Evolutionary conservation across 768 basidiomycete genomes (phyloP), one percentile per base, ranked within the genome.

Genomic region (Tulasnella sp.): DNA sequence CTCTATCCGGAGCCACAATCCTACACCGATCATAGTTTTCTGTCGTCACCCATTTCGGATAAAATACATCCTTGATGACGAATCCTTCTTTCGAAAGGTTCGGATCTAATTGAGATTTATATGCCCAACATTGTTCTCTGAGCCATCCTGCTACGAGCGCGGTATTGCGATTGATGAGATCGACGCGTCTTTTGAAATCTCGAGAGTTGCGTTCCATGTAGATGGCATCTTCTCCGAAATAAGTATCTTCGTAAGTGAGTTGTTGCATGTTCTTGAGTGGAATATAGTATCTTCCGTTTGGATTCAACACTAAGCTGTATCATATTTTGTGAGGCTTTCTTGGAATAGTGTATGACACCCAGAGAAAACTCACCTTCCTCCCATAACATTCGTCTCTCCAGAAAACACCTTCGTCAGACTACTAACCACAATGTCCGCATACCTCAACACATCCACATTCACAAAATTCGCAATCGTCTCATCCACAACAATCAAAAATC

Each of bases 121-220:
- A 42, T n/a, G 20, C 37, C 15, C 24, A 22, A 24, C 42, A 43
- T 51, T 29, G 32, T 28, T 16, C 43, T 33, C 70, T 73, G 25
- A 99, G 70, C 62, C 82, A 77, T 48, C 85, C 81, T 64, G 89
- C 92, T 51, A 92, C 70, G 37, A 75, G 75, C 62, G 88, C 80
- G 3, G 92, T 71, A 63, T 93, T 98, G 28, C 65, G 63, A 64
- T 98, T 88, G 65, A 93, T 88, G 47, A 70, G 63, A 49, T 70
- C 70, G 57, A 90, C 74, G 48, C 93, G 86, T 6, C 68, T 70
- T 45, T 72, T 67, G 70, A 93, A 96, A 67, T 95, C 81, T 45
- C 93, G 86, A 15, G 93, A 98, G 67, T 99, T 99, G 58, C 92
- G 84, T 63, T 99, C 93, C 84, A 99, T 85, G 71, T 80, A 93